These are phyloP conservation scores for Pseudofabraea citricarpa DNA, from an alignment of 2,329 filamentous ascomycete species.

Conservation along the genomic window DNA sequence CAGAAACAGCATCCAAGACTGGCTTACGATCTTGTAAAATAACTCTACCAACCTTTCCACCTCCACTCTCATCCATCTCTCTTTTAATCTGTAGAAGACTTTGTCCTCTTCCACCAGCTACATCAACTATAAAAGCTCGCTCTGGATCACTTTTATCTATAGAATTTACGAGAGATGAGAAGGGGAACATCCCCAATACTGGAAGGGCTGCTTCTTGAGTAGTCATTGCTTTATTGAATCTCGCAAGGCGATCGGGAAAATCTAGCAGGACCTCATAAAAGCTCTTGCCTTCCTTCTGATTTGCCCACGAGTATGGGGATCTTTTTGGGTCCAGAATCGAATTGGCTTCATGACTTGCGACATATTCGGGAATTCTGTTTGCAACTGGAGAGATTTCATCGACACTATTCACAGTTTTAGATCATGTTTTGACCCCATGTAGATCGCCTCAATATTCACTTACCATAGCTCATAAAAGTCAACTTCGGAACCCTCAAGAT, in stretches of 20 bases:
- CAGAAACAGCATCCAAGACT: conserved; percentile 5
- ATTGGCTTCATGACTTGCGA: conserved; percentile 15
- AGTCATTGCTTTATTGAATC: conserved; percentile 17
- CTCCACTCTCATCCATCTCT: conserved; percentile 4
- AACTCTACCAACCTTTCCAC: conserved; percentile 1
- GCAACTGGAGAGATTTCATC: conserved; percentile 20
- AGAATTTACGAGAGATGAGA: neutral
- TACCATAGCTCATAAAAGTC: conserved; percentile 24
- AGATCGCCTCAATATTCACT: neutral
- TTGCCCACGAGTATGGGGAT: conserved; percentile 18
- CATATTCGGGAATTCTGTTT: conserved; percentile 18
- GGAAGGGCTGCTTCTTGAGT: conserved; percentile 6
- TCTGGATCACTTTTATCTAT: neutral
- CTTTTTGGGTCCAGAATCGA: conserved; percentile 10
- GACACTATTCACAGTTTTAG: conserved; percentile 10
- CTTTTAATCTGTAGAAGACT: conserved; percentile 15
- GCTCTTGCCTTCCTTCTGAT: conserved; percentile 16
- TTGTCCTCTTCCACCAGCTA: conserved; percentile 18
- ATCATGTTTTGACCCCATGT: too few species aligned
- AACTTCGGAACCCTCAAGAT: conserved; percentile 21
- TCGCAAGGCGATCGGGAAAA: conserved; percentile 16
- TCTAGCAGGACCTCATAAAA: conserved; percentile 22
- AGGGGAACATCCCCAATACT: conserved; percentile 6
- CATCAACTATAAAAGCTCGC: conserved; percentile 14
- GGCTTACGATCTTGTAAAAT: conserved; percentile 6